phyloP scores from a whole-genome alignment of 75 land plant species.

The Picea glauca region DNA sequence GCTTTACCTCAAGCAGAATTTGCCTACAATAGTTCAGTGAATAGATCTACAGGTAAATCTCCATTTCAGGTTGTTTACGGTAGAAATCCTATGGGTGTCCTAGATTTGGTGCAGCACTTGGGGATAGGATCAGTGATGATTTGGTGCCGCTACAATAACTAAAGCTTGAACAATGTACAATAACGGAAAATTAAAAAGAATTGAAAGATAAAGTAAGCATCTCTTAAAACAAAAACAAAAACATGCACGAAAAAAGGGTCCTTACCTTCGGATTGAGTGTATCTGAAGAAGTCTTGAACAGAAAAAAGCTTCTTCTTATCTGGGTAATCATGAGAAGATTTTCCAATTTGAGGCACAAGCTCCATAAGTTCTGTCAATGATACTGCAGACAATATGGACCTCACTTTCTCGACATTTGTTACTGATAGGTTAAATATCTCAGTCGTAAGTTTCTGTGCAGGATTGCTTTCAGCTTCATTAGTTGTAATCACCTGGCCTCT shows the following conservation, averaged over 20 bases:
- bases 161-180: background rate
- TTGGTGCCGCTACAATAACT: background rate
- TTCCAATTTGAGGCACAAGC: conserved; percentile 60
- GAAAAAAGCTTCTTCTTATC: conserved; percentile 88
- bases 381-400: conserved; percentile 61
- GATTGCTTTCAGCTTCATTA: conserved; percentile 18
- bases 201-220: background rate
- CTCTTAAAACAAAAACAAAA: background rate
- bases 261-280: conserved; percentile 88
- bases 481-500: conserved; percentile 8
- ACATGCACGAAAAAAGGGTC: background rate
- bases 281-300: conserved; percentile 88
- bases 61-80: no score
- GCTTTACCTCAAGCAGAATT: no score
- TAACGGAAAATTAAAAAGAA: background rate
- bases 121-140: no score
- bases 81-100: no score
- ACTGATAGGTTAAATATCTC: conserved; percentile 60
- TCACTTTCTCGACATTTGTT: conserved; percentile 71
- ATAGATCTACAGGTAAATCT: no score
- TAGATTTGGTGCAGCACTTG: no score
- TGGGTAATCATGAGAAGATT: conserved; percentile 31
- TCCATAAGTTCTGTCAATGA: conserved; percentile 73
- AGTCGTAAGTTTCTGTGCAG: conserved; percentile 37
- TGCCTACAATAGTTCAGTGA: no score